Evolutionary conservation across 306 rosid genomes (phyloP), one percentile per base, ranked within the genome.

Genomic region (Cajanus cajan): DNA sequence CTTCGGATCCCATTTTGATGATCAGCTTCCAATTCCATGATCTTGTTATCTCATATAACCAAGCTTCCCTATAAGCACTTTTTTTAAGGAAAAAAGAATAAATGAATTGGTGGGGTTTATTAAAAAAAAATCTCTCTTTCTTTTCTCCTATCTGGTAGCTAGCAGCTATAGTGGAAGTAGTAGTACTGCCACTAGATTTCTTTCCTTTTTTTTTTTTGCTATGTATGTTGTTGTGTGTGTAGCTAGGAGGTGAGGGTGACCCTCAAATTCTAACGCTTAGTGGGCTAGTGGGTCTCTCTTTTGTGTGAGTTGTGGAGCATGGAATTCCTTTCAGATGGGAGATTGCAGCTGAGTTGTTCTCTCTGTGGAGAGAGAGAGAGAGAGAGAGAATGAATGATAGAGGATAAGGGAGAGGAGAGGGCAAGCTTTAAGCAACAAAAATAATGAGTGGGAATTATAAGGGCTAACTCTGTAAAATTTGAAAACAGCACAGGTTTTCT

Each of bases 381-480:
- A 78, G 65, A 54, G 71, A 75, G 79, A 76, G 82, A 75, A 78
- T 62, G 85, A 80, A 70, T 68, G 84, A 68, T 40, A 79, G 79
- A 71, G 82, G 87, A 84, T 73, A 86, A 84, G 89, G 79, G 81
- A 88, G 81, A 82, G 64, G 89, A 82, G 83, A 82, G 81, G 74
- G 79, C 92, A 85, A 89, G 92, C 96, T 92, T 92, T 89, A 89
- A 92, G 96, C 96, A 88, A 92, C 96, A 88, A 90, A 87, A 87
- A 86, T 90, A 87, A 90, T 94, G 93, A 90, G 96, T 90, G 90
- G 85, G 84, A 92, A 89, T 82, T 82, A 88, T 87, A 83, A 59
- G 82, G 71, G 73, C 21, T 76, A 22, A 16, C 31, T 28, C 31
- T 28, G 68, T 61, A 47, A 78, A 83, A 28, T 28, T 69, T 77